phyloP scores from a whole-genome alignment of 768 basidiomycete genomes.

The Saitozyma podzolica region DNA sequence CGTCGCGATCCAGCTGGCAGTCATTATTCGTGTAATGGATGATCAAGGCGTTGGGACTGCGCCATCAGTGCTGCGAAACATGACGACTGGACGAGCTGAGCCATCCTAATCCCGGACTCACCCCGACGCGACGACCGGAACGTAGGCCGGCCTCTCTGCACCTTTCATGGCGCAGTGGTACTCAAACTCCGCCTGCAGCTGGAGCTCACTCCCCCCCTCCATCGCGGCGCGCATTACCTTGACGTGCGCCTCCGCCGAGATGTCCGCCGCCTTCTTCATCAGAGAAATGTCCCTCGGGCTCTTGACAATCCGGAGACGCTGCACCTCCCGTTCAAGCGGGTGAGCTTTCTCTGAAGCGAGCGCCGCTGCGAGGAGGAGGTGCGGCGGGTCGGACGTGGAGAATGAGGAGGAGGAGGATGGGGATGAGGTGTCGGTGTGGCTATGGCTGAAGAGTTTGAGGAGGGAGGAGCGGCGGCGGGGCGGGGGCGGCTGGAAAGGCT shows the following conservation, averaged over 20 bases:
- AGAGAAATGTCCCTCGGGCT: conserved; percentile 71
- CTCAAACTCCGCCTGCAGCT: conserved; percentile 80
- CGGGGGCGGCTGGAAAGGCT: conserved; percentile 50
- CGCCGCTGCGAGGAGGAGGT: conserved; percentile 44
- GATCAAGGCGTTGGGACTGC: conserved; percentile 78
- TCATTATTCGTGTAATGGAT: conserved; percentile 96
- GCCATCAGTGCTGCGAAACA: neutral
- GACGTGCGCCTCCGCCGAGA: conserved; percentile 81
- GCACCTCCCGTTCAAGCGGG: conserved; percentile 69
- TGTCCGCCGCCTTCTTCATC: conserved; percentile 82
- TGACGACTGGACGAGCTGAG: neutral
- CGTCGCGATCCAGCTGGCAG: conserved; percentile 64
- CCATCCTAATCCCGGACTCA: conserved; percentile 42
- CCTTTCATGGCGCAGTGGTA: conserved; percentile 78
- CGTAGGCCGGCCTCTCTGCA: conserved; percentile 87
- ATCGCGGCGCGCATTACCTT: conserved; percentile 82
- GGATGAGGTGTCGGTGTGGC: conserved; percentile 44
- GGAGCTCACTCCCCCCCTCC: conserved; percentile 62
- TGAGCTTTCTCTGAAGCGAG: conserved; percentile 57
- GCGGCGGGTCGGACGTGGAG: conserved; percentile 38
- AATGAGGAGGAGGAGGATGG: conserved; percentile 36
- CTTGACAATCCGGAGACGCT: conserved; percentile 73
- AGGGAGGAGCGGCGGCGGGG: conserved; percentile 61
- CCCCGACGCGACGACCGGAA: conserved; percentile 97
- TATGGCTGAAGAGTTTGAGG: conserved; percentile 54